Base-by-base conservation (phyloP, 345 rosid genomes). In the Rhodamnia argentea region DNA sequence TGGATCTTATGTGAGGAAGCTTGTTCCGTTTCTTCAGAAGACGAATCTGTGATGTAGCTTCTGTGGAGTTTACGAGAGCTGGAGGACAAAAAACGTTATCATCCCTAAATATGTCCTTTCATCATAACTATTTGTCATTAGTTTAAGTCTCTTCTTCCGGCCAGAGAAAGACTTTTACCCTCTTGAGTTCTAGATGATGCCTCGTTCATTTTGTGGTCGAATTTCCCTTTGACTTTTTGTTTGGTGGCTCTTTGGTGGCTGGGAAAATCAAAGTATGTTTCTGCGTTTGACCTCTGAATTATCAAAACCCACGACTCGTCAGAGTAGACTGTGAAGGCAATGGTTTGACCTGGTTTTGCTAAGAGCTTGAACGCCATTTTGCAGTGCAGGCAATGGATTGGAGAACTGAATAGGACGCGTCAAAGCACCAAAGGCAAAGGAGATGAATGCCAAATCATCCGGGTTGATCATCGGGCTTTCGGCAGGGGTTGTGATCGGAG, bases 401-500 rank as follows among this genome's bases (percentile, higher is more conserved):
- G 89, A 82, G 87, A 84, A 52, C 89, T 86, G 85, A 91, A 64
- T 89, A 84, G 83, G 29, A 88, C 89, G 85, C 74, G 32, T 75
- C 54, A 6, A 62, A 13, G 78, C 23, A 53, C 51, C 52, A 52
- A 26, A 70, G 85, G 60, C 82, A 87, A 87, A 81, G 87, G 93
- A 92, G 84, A 97, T 97, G 99, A 92, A 92, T 85, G 97, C 89
- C 87, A 95, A 93, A 85, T 94, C 98, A 5, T 91, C 96, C 32
- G 98, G 98, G 27, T 89, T 98, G 94, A 93, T 98, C 54, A 92
- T 95, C 52, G 99, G 99, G 89, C 94, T 94, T 87, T 95, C 98
- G 6, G 92, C 93, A 7, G 99, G 99, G 55, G 91, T 98, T 87
- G 99, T 96, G 90, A 95, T 98, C 29, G 99, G 99, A 57, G 94